These are phyloP conservation scores for Cyberlindnera samutprakarnensis DNA, from an alignment of 805 yeast species.

Conservation along the genomic window DNA sequence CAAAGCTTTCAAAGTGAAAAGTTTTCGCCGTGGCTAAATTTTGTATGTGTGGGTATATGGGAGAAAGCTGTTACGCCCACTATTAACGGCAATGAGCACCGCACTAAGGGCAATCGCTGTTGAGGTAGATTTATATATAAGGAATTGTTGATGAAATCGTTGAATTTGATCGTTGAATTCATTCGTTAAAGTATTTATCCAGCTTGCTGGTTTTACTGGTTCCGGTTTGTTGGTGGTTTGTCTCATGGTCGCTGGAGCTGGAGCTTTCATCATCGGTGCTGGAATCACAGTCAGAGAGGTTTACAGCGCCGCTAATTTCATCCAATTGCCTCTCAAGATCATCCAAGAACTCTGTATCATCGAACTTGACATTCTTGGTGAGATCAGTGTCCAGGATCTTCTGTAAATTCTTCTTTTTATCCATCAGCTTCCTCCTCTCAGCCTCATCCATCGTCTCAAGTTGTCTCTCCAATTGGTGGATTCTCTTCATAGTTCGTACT, in stretches of 20 bases:
- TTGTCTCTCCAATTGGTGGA: slow-evolving; percentile 28
- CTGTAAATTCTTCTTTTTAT: slow-evolving; percentile 30
- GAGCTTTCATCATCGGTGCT: slow-evolving; percentile 2
- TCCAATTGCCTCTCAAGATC: slow-evolving; percentile 31
- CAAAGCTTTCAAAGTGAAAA: background rate
- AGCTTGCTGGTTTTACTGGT: no score
- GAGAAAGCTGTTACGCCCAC: no score
- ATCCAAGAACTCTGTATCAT: slow-evolving; percentile 30
- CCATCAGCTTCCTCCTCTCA: slow-evolving; percentile 18
- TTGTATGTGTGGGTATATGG: no score
- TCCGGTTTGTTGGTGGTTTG: no score
- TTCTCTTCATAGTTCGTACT: slow-evolving; percentile 27
- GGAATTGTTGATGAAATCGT: no score
- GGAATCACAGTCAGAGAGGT: slow-evolving; percentile 1
- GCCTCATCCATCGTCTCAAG: slow-evolving; percentile 12
- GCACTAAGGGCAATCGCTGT: no score
- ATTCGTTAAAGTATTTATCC: no score
- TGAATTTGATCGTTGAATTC: no score
- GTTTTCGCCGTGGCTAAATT: no score
- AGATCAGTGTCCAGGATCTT: slow-evolving; percentile 25
- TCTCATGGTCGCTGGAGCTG: slow-evolving; percentile 3
- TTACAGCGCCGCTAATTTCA: slow-evolving; percentile 22
- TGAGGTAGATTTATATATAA: no score
- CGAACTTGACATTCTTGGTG: slow-evolving; percentile 25
- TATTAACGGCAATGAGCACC: no score